Base-by-base conservation (phyloP, 176 grass and related monocot genomes). In the Pharus latifolius region DNA sequence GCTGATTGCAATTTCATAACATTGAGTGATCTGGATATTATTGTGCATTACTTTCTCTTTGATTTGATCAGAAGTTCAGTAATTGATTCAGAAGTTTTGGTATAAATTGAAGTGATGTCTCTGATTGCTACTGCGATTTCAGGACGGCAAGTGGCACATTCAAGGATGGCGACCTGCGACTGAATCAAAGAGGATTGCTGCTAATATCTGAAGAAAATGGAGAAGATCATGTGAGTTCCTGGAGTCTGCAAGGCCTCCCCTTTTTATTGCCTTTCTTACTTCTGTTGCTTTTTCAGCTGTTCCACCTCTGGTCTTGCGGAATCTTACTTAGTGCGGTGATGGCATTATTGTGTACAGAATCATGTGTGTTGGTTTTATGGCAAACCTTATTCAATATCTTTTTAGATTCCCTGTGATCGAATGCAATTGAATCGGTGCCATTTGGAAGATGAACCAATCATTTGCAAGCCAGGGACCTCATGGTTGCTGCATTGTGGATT, bases 131-230 rank as follows among this genome's bases (percentile, higher is more conserved):
- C 9, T 71, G 41, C 13, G 20, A 10, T 78, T 80, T 75, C 65
- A 98, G 94, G 89, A 98, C 89, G 10, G 89, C 94, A 11, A 98
- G 94, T 28, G 94, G 94, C 40, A 98, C 94, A 7, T 98, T 98
- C 69, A 87, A 87, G 69, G 94, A 98, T 58, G 94, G 94, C 26
- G 89, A 93, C 47, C 64, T 98, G 60, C 86, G 87, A 10, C 63
- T 92, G 38, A 98, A 93, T 78, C 89, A 98, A 77, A 90, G 61
- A 64, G 84, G 89, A 1, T 56, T 93, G 78, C 69, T 56, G 69
- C 67, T 93, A 78, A 88, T 83, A 61, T 89, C 83, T 1, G 81
- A 81, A 48, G 87, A 93, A 90, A 68, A 55, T 25, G 70, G 76
- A 69, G 57, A 58, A 69, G 77, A 60, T 84, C 59, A 76, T 18